These are phyloP conservation scores for Phycomyces blakesleeanus DNA, from an alignment of 192 early-diverging fungal species.

Conservation along the genomic window DNA sequence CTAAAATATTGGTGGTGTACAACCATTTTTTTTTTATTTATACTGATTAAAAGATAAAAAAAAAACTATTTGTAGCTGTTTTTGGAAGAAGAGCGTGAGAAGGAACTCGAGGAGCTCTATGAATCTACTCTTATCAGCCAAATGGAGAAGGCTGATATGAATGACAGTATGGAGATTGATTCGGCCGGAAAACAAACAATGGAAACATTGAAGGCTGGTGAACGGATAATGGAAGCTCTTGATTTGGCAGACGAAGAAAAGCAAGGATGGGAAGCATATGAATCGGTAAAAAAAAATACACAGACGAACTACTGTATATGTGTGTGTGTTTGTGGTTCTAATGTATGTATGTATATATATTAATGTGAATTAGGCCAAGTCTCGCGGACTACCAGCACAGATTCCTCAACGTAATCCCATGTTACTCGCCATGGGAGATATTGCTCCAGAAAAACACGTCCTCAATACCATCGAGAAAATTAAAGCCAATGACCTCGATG, in stretches of 20 bases:
- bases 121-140: conserved; percentile 71
- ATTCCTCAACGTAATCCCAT: conserved; percentile 61
- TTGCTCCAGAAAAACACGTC: conserved; percentile 76
- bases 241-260: conserved; percentile 85
- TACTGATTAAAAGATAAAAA: too few relatives aligned
- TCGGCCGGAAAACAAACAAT: conserved; percentile 85
- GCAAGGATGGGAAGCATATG: conserved; percentile 60
- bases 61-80: conserved; percentile 57
- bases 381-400: conserved; percentile 32
- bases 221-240: conserved; percentile 89
- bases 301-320: background rate
- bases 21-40: conserved; percentile 11
- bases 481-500: conserved; percentile 81
- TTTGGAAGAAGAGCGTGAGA: conserved; percentile 94
- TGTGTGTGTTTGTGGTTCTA: too few relatives aligned
- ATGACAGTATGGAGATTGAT: conserved; percentile 44
- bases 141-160: conserved; percentile 52
- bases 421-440: conserved; percentile 56
- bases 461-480: conserved; percentile 74
- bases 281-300: conserved; percentile 36
- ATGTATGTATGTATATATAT: too few relatives aligned
- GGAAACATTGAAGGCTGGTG: conserved; percentile 95
- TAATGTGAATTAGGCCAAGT: conserved; percentile 33
- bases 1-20: background rate
- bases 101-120: conserved; percentile 87